These are phyloP conservation scores for Phialophora expanda DNA, from an alignment of 2,329 filamentous ascomycete species.

Conservation along the genomic window DNA sequence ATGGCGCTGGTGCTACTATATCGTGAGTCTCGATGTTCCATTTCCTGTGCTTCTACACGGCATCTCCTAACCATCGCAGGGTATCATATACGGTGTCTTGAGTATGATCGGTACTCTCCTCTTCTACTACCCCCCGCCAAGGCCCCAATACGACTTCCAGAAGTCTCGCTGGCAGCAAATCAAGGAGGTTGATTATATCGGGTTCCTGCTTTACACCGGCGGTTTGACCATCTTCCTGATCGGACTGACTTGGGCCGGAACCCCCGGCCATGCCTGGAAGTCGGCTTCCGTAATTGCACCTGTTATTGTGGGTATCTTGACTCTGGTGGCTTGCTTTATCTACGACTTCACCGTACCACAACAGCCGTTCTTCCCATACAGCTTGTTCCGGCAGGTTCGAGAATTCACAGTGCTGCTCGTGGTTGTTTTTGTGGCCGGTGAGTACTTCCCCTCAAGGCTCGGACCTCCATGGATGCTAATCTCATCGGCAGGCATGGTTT, in stretches of 20 bases:
- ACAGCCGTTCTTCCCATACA: conserved; percentile 51
- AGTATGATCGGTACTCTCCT: conserved; percentile 47
- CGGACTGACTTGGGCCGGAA: conserved; percentile 52
- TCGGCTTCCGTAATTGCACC: conserved; percentile 46
- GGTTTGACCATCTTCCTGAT: conserved; percentile 53
- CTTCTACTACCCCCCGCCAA: conserved; percentile 57
- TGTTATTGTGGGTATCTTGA: conserved; percentile 47
- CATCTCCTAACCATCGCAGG: not conserved
- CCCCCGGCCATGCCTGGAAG: conserved; percentile 49
- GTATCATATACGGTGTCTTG: conserved; percentile 21
- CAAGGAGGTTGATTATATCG: conserved; percentile 55
- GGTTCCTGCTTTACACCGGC: conserved; percentile 50
- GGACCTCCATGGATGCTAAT: not conserved
- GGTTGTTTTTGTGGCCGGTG: conserved; percentile 49
- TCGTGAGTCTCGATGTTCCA: conserved; percentile 9
- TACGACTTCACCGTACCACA: conserved; percentile 49
- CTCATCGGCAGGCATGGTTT: conserved; percentile 46
- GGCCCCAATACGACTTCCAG: conserved; percentile 47
- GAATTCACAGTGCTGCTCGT: conserved; percentile 45
- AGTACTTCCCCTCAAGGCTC: conserved; percentile 14
- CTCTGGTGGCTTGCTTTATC: conserved; percentile 46
- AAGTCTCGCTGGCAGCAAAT: conserved; percentile 46
- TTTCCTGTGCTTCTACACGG: not conserved
- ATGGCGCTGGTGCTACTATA: conserved; percentile 58
- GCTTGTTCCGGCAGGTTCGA: conserved; percentile 49